Conservation (phyloP, 805 yeast species). For the Metschnikowia cubensis region DNA sequence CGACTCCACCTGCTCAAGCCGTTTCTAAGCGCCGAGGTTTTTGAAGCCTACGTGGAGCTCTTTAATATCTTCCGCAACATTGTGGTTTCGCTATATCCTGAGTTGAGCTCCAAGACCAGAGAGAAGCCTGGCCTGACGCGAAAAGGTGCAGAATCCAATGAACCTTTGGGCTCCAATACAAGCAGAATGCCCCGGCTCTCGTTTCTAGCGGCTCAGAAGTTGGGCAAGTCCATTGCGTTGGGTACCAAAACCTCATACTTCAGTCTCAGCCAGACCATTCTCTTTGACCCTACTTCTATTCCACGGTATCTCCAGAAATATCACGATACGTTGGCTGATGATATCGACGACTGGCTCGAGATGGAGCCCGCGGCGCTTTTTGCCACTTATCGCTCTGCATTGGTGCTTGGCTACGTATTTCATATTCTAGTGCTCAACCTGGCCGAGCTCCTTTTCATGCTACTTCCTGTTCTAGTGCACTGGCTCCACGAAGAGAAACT, state of each 20-base stretch:
- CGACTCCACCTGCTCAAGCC: slow-evolving; percentile 26
- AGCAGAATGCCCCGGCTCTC: slow-evolving; percentile 17
- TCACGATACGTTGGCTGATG: slow-evolving; percentile 26
- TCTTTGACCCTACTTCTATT: slow-evolving; percentile 24
- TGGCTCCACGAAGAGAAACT: slow-evolving; percentile 31
- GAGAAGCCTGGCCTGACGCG: not conserved
- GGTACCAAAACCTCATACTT: slow-evolving; percentile 33
- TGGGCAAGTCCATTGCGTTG: slow-evolving; percentile 34
- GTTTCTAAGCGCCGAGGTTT: slow-evolving; percentile 26
- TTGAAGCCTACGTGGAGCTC: slow-evolving; percentile 27
- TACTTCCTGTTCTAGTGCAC: slow-evolving; percentile 34
- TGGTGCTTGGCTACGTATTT: slow-evolving; percentile 32
- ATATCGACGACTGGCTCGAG: slow-evolving; percentile 35
- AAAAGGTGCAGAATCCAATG: not conserved
- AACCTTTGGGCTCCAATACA: not conserved
- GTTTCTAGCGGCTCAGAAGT: slow-evolving; percentile 21
- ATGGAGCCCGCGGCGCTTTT: slow-evolving; percentile 28
- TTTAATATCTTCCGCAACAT: slow-evolving; percentile 28
- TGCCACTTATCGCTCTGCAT: slow-evolving; percentile 19
- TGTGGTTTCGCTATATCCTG: slow-evolving; percentile 16
- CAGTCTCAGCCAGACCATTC: slow-evolving; percentile 26
- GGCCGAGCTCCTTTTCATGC: slow-evolving; percentile 26
- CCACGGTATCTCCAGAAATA: slow-evolving; percentile 22
- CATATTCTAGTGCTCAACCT: slow-evolving; percentile 35
- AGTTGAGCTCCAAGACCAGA: not conserved